Evolutionary conservation across 1,139 yeast genomes (phyloP), one percentile per base, ranked within the genome.

Genomic region (Diutina ranongensis): DNA sequence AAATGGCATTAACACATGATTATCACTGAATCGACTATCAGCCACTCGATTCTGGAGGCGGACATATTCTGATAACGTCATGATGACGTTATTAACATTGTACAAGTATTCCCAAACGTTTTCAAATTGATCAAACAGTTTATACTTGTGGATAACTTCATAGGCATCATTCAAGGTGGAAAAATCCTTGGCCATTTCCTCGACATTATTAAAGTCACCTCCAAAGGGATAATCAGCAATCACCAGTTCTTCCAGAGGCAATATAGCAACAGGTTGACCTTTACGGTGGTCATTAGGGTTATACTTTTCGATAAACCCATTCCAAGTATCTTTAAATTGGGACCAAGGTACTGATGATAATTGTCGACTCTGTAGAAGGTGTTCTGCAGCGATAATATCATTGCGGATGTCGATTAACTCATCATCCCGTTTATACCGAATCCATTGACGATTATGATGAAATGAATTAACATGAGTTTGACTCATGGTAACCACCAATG

Each of bases 401-500:
- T 25, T 8, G 4, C 7, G 10, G 16, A 25, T n/a, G 16, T 15
- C 18, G 3, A 9, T 15, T 18, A 38, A 15, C 4, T 38, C 42
- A 12, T 38, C 32, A 5, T n/a, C 21, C 5, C 20, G 25, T 10
- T 25, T 25, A n/a, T 38, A 38, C 4, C 42, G 42, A 5, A 38
- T 13, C 42, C 42, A 38, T 15, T 32, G 31, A 7, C n/a, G 5
- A 21, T 22, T 38, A 16, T 22, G 32, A 7, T 25, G n/a, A n/a
- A 38, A 38, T 10, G 32, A 25, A 18, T 38, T 38, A 13, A 38
- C 42, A 10, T 38, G 42, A 10, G 16, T n/a, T 15, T 38, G 42
- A 32, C 42, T 38, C 32, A 25, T 18, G 1, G 42, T 38, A 8
- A 38, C n/a, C 7, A 38, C 42, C 2, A 38, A 25, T 12, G 42